Conservation (phyloP, 2,329 filamentous ascomycete genomes). For the Colletotrichum camelliae region DNA sequence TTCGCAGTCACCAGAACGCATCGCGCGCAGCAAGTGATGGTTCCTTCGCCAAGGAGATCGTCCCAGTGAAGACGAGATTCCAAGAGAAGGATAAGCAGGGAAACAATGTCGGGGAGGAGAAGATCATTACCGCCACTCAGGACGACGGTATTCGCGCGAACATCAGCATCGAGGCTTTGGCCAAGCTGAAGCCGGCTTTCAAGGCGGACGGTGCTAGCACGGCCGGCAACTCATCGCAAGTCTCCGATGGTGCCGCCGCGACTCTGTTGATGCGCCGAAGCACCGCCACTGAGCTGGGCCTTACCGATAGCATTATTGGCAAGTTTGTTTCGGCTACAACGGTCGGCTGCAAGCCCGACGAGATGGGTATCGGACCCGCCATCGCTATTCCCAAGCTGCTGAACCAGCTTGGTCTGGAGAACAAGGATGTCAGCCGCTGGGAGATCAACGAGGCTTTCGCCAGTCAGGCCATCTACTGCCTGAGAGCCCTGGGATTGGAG, state of each 20-base stretch:
- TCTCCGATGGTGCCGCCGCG: constrained; percentile 87
- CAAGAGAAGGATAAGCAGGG: constrained; percentile 68
- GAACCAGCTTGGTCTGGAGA: constrained; percentile 68
- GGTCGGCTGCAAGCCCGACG: constrained; percentile 82
- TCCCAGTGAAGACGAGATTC: constrained; percentile 76
- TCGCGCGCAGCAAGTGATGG: constrained; percentile 72
- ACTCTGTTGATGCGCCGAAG: constrained; percentile 84
- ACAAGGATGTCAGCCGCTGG: constrained; percentile 80
- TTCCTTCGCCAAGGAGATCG: constrained; percentile 78
- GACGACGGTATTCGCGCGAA: constrained; percentile 84
- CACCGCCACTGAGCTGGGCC: constrained; percentile 75
- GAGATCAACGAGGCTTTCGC: constrained; percentile 90
- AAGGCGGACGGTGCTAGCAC: constrained; percentile 76
- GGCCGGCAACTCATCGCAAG: constrained; percentile 85
- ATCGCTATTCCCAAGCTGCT: constrained; percentile 85
- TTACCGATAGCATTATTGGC: constrained; percentile 74
- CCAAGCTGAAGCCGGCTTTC: constrained; percentile 86
- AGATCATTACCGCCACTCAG: constrained; percentile 70
- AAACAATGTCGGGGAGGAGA: constrained; percentile 57
- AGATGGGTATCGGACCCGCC: constrained; percentile 93
- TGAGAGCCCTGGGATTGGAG: constrained; percentile 73
- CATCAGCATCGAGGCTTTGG: constrained; percentile 72
- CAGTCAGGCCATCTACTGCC: constrained; percentile 71
- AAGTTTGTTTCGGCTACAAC: constrained; percentile 82
- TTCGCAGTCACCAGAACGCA: constrained; percentile 75